Conservation (phyloP, 805 yeast genomes). For the Pichia paraexigua region DNA sequence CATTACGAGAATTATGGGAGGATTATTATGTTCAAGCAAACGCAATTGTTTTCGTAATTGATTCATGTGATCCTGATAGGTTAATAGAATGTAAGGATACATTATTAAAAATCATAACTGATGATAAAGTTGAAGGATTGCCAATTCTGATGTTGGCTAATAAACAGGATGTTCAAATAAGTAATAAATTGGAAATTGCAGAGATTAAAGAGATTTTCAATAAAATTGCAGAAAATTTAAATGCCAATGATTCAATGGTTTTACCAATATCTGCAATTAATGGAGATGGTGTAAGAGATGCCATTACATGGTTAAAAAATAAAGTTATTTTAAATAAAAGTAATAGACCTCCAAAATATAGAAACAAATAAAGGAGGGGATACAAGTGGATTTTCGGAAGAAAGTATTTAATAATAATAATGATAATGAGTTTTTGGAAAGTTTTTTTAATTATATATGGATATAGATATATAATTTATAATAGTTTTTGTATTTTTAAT, state of each 20-base stretch:
- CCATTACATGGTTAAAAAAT: constrained; percentile 81
- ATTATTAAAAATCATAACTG: constrained; percentile 48
- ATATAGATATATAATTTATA: neutral
- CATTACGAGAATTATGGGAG: constrained; percentile 80
- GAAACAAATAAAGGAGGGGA: neutral
- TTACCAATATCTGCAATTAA: constrained; percentile 82
- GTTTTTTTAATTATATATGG: neutral
- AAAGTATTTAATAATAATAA: too few relatives aligned
- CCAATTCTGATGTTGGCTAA: constrained; percentile 94
- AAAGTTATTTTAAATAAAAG: constrained; percentile 61
- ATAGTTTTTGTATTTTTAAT: neutral
- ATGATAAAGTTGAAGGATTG: constrained; percentile 61
- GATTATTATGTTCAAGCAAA: constrained; percentile 81
- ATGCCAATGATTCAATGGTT: constrained; percentile 87
- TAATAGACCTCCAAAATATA: constrained; percentile 21
- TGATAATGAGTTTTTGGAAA: too few relatives aligned
- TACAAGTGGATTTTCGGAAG: too few relatives aligned
- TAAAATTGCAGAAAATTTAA: constrained; percentile 70
- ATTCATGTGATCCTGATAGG: constrained; percentile 77
- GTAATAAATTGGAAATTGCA: constrained; percentile 59
- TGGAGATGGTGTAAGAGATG: constrained; percentile 77
- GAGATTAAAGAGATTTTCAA: constrained; percentile 79
- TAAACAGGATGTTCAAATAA: constrained; percentile 67
- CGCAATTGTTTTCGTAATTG: constrained; percentile 88
- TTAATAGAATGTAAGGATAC: constrained; percentile 75